Conservation (phyloP, 208 protist genomes). For the Leptomonas pyrrhocoris region DNA sequence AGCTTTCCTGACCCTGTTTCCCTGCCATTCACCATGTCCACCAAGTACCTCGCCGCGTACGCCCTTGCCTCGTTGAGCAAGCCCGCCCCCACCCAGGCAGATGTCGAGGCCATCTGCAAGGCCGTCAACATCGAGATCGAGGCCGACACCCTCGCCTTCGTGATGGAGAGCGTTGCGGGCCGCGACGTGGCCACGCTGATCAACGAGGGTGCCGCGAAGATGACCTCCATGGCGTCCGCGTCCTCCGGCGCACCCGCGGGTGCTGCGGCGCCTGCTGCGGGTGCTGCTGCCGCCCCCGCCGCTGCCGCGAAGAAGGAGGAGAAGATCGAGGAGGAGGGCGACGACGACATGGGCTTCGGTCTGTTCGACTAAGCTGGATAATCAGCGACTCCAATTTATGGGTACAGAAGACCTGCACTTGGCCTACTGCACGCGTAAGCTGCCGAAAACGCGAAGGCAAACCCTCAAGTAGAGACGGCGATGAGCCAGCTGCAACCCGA, state of each 20-base stretch:
- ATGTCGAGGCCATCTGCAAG: conserved; percentile 90
- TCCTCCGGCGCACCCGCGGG: conserved; percentile 42
- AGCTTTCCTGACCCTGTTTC: conserved; percentile 13
- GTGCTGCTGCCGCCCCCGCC: conserved; percentile 36
- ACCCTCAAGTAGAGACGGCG: too few species aligned
- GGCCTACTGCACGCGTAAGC: neutral
- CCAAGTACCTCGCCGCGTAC: conserved; percentile 94
- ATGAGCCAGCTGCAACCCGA: too few species aligned
- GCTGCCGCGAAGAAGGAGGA: conserved; percentile 61
- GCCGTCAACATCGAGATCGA: conserved; percentile 73
- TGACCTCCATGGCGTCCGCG: conserved; percentile 58
- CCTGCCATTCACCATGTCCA: conserved; percentile 58
- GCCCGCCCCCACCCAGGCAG: conserved; percentile 65
- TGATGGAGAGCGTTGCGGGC: conserved; percentile 76
- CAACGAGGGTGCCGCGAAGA: conserved; percentile 81
- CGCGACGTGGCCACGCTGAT: conserved; percentile 83
- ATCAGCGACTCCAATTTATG: neutral
- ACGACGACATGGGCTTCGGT: conserved; percentile 92
- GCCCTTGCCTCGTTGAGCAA: conserved; percentile 86
- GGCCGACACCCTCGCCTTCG: conserved; percentile 75
- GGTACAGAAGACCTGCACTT: conserved; percentile 2
- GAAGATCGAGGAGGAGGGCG: conserved; percentile 82
- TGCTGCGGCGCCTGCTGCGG: conserved; percentile 41
- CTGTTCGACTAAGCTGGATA: conserved; percentile 77
- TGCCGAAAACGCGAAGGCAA: neutral